Evolutionary conservation across 768 basidiomycete species (phyloP), one percentile per base, ranked within the genome.

Genomic region (Kwoniella dendrophila): DNA sequence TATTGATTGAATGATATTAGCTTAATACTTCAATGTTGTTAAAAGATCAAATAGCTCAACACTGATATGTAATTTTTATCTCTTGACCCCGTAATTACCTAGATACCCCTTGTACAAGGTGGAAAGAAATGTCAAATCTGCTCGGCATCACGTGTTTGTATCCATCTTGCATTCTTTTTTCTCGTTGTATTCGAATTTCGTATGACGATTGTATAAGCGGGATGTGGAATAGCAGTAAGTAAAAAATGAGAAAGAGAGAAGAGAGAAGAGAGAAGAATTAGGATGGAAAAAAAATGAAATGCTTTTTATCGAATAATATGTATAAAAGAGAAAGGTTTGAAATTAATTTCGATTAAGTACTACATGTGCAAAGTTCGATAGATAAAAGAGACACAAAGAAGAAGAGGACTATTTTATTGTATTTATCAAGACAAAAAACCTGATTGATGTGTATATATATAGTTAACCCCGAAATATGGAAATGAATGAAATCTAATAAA

Each of bases 131-230:
- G n/a, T 14, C 18, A 11, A 14, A 5, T 43, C 41, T 5, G 7
- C 6, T 43, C 8, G 5, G 20, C 41, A 43, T 11, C 6, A 20
- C 41, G 41, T 43, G 41, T 43, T 43, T 43, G 18, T n/a, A 43
- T 43, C 41, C 41, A 43, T 43, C 12, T 43, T 43, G 41, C 41
- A 43, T 43, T 43, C 41, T 43, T 43, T 43, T n/a, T 20, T 43
- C 20, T 11, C 18, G 36, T 38, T 38, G 18, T 38, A 38, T 38
- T 38, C 18, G 36, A 8, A 38, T 38, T 8, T 18, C 18, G 36
- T 38, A 38, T 18, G 8, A 18, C 18, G 38, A 47, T 10, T 27
- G 48, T 49, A 49, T 49, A 32, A 27, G 38, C n/a, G 38, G n/a
- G 38, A 40, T 40, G 11, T 10, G 38, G 45, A 10, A 48, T 10